Evolutionary conservation across 305 asterid species (phyloP).

Genomic region (Stenogyne calaminthoides): DNA sequence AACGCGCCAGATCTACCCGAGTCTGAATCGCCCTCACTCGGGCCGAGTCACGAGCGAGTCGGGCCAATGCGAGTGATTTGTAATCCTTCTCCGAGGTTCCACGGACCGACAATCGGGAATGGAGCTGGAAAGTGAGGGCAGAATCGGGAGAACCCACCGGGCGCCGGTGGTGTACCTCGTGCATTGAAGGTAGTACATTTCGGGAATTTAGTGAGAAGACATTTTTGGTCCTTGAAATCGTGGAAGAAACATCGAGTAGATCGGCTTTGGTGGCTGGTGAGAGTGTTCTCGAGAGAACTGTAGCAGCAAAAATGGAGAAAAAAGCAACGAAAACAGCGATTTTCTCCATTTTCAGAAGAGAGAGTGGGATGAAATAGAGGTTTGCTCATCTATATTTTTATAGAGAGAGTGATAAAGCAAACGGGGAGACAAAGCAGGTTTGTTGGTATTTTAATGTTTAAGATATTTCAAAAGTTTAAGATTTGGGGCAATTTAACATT

Average conservation of each 20-base stretch:
- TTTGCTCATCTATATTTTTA: slow-evolving; percentile 17
- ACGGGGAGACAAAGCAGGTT: slow-evolving; percentile 21
- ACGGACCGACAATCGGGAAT: slow-evolving; percentile 63
- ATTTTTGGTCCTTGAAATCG: slow-evolving; percentile 48
- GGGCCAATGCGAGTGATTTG: slow-evolving; percentile 50
- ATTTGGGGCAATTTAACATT: slow-evolving; percentile 26
- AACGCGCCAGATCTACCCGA: slow-evolving; percentile 67
- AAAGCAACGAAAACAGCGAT: slow-evolving; percentile 20
- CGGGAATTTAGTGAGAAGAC: slow-evolving; percentile 41
- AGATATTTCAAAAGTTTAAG: slow-evolving; percentile 25
- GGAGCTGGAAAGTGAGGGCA: slow-evolving; percentile 51
- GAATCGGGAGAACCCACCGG: slow-evolving; percentile 29
- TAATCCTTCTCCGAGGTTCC: slow-evolving; percentile 50
- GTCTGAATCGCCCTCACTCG: slow-evolving; percentile 72
- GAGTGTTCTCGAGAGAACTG: slow-evolving; percentile 50
- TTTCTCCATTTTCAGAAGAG: slow-evolving; percentile 37
- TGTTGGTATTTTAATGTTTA: slow-evolving; percentile 28
- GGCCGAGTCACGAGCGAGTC: slow-evolving; percentile 80
- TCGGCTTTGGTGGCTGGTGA: slow-evolving; percentile 36
- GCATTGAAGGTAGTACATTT: slow-evolving; percentile 42
- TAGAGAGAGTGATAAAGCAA: not conserved
- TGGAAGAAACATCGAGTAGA: slow-evolving; percentile 53
- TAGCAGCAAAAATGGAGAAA: slow-evolving; percentile 30
- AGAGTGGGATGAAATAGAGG: not conserved
- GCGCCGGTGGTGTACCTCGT: slow-evolving; percentile 38